A percentile compares a stretch with the other conserved stretches of the same genome.
phyloP scores from a whole-genome alignment of 306 rosid species.

The Hippophae tibetana region DNA sequence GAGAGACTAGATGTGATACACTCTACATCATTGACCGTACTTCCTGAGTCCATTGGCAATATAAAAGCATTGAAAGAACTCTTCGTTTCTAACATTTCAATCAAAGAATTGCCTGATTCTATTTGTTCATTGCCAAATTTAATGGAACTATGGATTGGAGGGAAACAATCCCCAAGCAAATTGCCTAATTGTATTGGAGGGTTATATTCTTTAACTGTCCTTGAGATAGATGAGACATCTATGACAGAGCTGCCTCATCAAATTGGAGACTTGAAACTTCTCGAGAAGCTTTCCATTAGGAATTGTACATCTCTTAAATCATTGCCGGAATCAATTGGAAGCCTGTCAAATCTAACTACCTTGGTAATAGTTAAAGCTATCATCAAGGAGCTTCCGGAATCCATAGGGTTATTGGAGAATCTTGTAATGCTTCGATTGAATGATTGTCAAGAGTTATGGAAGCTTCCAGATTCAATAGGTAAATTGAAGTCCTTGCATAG shows the following conservation, averaged over 20 bases:
- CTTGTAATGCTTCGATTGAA: constrained; percentile 33
- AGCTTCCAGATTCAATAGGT: constrained; percentile 57
- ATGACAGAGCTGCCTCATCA: constrained; percentile 43
- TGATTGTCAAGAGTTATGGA: constrained; percentile 26
- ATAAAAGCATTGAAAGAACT: constrained; percentile 30
- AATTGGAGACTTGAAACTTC: constrained; percentile 41
- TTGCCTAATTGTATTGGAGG: constrained; percentile 36
- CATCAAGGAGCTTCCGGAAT: constrained; percentile 42
- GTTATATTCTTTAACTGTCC: constrained; percentile 31
- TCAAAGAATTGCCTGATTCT: constrained; percentile 41
- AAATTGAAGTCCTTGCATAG: constrained; percentile 34
- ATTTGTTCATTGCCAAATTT: constrained; percentile 41
- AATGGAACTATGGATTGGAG: constrained; percentile 26
- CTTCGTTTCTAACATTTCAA: constrained; percentile 9
- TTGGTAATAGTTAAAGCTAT: constrained; percentile 25
- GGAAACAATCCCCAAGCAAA: constrained; percentile 15
- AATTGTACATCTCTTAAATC: constrained; percentile 36
- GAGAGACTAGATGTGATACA: constrained; percentile 35
- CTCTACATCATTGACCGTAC: constrained; percentile 36
- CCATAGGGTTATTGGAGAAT: constrained; percentile 39
- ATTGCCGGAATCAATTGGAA: constrained; percentile 51
- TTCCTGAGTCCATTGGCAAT: constrained; percentile 40
- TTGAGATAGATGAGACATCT: constrained; percentile 35
- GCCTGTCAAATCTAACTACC: constrained; percentile 28
- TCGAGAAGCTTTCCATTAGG: constrained; percentile 40